Evolutionary conservation across 345 rosid species (phyloP), one percentile per base, ranked within the genome.

Genomic region (Bruguiera parviflora): DNA sequence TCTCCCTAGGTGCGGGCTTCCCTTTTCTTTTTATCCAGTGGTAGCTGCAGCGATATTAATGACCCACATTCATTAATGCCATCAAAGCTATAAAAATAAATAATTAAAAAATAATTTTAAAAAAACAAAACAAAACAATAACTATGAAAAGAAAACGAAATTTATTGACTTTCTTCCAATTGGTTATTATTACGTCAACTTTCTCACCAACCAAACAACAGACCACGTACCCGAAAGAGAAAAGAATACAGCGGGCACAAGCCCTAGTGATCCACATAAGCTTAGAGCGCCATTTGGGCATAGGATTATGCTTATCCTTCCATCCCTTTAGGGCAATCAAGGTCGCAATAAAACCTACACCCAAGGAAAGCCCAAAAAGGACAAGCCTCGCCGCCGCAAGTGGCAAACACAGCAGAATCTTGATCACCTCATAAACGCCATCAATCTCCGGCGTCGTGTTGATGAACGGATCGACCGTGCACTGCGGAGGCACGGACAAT

Each of bases 21-120:
- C 99, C 99, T 81, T 87, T 95, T 62, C 97, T 70, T 75, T 82
- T 76, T 74, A 95, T 90, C 99, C 99, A 95, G 25, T 95, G 99
- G 77, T 95, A 95, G 35, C 99, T 95, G 81, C 83, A 83, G 0
- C 25, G 18, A 46, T 49, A 67, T 16, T 56, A 68, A 57, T 11
- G 16, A 13, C 49, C 49, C 49, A 43, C 49, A 43, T 43, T 43
- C 49, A 43, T 43, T 43, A 15, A 15, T 31, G 31, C 20, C 39
- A 59, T 16, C 3, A 28, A 47, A n/a, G 16, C 28, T 1, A 37
- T 37, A 33, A 15, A 15, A 66, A 58, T 5, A 15, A 33, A 61
- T n/a, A n/a, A n/a, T n/a, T n/a, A n/a, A n/a, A n/a, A n/a, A n/a
- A n/a, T n/a, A n/a, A n/a, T n/a, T n/a, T n/a, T n/a, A n/a, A 18